Percentiles rank a stretch among this genome's conserved stretches.
Conservation (phyloP, 2,329 filamentous ascomycete genomes). For the Penicillium sp. region DNA sequence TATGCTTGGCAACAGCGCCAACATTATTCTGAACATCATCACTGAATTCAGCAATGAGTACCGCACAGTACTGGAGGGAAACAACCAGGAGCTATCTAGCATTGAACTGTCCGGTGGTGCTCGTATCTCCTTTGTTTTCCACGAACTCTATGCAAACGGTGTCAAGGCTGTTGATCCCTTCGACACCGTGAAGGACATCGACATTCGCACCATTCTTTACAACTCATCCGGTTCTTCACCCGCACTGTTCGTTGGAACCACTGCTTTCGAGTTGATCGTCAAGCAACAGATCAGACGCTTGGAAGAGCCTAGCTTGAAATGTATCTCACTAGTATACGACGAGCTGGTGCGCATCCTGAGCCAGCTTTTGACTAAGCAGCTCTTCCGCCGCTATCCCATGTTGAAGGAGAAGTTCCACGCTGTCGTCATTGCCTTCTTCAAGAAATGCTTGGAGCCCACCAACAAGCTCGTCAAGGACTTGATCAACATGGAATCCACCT, state of each 20-base stretch:
- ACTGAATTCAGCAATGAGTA: slow-evolving; percentile 98
- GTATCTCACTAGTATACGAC: slow-evolving; percentile 94
- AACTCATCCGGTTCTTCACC: slow-evolving; percentile 99
- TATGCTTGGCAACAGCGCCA: slow-evolving; percentile 90
- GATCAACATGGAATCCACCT: slow-evolving; percentile 92
- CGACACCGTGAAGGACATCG: slow-evolving; percentile 93
- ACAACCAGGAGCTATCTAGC: slow-evolving; percentile 93
- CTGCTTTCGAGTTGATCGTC: slow-evolving; percentile 96
- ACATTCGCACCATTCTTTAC: slow-evolving; percentile 94
- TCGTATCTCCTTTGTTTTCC: slow-evolving; percentile 98
- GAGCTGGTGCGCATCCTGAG: slow-evolving; percentile 93
- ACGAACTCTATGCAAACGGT: slow-evolving; percentile 96
- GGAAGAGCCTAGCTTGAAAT: slow-evolving; percentile 95
- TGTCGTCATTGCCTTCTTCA: slow-evolving; percentile 92
- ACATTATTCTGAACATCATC: slow-evolving; percentile 97
- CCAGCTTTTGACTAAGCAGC: slow-evolving; percentile 79
- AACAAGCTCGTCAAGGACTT: slow-evolving; percentile 95
- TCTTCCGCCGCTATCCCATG: slow-evolving; percentile 88
- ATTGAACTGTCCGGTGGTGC: slow-evolving; percentile 92
- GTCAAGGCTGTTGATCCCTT: slow-evolving; percentile 97
- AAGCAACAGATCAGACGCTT: slow-evolving; percentile 97
- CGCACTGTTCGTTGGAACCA: slow-evolving; percentile 93
- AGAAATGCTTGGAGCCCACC: slow-evolving; percentile 96
- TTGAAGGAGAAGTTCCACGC: slow-evolving; percentile 96
- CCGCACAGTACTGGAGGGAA: slow-evolving; percentile 90